phyloP scores from a whole-genome alignment of 495 filamentous ascomycete species.

The Aspergillus nanangensis region DNA sequence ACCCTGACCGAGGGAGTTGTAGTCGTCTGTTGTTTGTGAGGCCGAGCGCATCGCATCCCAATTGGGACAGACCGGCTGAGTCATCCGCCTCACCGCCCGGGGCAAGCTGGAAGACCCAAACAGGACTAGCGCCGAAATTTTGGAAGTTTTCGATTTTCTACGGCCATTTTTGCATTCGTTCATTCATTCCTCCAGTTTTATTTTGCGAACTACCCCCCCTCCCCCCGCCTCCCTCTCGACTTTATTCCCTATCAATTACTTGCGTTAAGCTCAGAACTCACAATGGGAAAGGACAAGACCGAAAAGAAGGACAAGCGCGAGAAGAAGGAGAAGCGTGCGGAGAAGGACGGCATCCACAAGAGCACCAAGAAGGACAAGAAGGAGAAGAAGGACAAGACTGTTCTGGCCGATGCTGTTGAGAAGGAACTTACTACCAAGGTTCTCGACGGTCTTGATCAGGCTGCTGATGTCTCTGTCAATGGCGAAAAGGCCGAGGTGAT shows the following conservation, averaged over 20 bases:
- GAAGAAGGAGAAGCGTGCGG: conserved; percentile 78
- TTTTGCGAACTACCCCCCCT: conserved; percentile 18
- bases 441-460: conserved; percentile 48
- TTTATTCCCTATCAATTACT: conserved; percentile 14
- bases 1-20: too few species aligned
- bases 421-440: conserved; percentile 55
- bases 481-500: conserved; percentile 45
- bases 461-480: conserved; percentile 28
- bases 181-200: conserved; percentile 16
- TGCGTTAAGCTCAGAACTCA: conserved; percentile 18
- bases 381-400: conserved; percentile 67
- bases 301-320: conserved; percentile 71
- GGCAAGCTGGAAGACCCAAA: conserved; percentile 16
- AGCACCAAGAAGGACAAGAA: conserved; percentile 56
- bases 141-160: conserved; percentile 41
- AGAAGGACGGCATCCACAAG: conserved; percentile 72
- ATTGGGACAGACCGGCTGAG: conserved; percentile 21
- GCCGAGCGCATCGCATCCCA: conserved; percentile 3
- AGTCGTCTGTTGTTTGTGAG: neutral
- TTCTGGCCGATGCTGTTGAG: conserved; percentile 56
- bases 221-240: conserved; percentile 13
- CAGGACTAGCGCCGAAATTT: conserved; percentile 39
- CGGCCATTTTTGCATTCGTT: conserved; percentile 15
- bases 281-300: conserved; percentile 51
- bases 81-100: conserved; percentile 24